A percentile compares a stretch with the other conserved stretches of the same genome.
Conservation (phyloP, 2,329 filamentous ascomycete species). For the Pseudogymnoascus destructans region DNA sequence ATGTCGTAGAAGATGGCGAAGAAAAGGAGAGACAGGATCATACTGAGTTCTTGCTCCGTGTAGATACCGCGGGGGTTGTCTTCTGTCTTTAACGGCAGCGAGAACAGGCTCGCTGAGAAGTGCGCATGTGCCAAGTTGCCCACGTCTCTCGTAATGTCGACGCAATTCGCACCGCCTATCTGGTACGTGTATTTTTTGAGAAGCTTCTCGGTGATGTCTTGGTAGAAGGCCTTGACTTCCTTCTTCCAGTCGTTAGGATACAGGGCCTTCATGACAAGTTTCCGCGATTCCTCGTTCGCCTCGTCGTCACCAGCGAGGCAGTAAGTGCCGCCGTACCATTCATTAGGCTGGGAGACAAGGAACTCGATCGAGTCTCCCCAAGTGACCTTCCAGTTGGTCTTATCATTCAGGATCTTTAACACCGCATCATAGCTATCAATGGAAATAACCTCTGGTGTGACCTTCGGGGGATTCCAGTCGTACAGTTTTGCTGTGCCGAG, state of each 20-base stretch:
- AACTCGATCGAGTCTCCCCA: slow-evolving; percentile 52
- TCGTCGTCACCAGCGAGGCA: slow-evolving; percentile 41
- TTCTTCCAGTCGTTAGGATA: slow-evolving; percentile 48
- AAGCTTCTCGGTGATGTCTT: slow-evolving; percentile 46
- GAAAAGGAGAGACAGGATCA: slow-evolving; percentile 52
- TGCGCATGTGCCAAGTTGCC: slow-evolving; percentile 42
- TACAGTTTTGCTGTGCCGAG: slow-evolving; percentile 57
- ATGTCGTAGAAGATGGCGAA: slow-evolving; percentile 48
- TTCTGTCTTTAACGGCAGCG: slow-evolving; percentile 41
- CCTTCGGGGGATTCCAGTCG: slow-evolving; percentile 49
- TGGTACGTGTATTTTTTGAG: slow-evolving; percentile 52
- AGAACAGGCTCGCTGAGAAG: slow-evolving; percentile 41
- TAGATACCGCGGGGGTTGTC: slow-evolving; percentile 38
- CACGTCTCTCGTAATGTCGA: slow-evolving; percentile 54
- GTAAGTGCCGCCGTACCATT: slow-evolving; percentile 41
- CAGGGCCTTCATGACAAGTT: slow-evolving; percentile 43
- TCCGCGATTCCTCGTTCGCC: slow-evolving; percentile 36
- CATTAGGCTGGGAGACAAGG: slow-evolving; percentile 42
- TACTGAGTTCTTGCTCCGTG: slow-evolving; percentile 42
- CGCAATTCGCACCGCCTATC: slow-evolving; percentile 35
- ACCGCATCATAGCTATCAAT: slow-evolving; percentile 49
- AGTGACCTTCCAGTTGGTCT: slow-evolving; percentile 46
- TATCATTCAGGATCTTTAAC: slow-evolving; percentile 46
- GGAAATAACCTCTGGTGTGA: slow-evolving; percentile 37
- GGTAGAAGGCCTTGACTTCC: slow-evolving; percentile 54